These are phyloP conservation scores for Mycena rebaudengoi DNA, from an alignment of 768 basidiomycete genomes.

Conservation along the genomic window DNA sequence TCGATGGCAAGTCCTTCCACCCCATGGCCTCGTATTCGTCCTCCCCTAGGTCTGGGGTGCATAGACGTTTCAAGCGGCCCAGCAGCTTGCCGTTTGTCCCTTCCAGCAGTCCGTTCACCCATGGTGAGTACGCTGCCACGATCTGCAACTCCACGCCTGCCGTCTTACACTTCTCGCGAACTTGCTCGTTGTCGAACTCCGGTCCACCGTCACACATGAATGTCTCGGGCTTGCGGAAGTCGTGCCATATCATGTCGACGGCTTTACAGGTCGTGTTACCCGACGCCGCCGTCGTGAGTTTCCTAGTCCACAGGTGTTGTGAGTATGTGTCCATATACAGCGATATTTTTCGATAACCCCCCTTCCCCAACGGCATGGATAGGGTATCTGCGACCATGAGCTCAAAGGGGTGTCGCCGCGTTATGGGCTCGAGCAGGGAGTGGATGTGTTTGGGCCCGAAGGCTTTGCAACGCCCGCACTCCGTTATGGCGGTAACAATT, in stretches of 20 bases:
- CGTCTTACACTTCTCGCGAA: background rate
- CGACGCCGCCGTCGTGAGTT: background rate
- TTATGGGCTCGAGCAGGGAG: conserved; percentile 10
- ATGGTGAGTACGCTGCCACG: conserved; percentile 33
- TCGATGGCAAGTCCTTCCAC: conserved; percentile 18
- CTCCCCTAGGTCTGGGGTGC: conserved; percentile 31
- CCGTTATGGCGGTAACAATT: conserved; percentile 32
- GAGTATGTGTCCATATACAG: background rate
- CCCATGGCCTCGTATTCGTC: conserved; percentile 12
- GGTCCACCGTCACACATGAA: background rate
- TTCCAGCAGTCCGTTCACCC: conserved; percentile 42
- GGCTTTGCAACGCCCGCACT: conserved; percentile 29
- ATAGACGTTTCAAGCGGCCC: conserved; percentile 23
- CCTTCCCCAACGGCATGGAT: conserved; percentile 1
- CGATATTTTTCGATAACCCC: background rate
- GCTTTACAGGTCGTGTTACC: background rate
- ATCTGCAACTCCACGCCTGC: background rate
- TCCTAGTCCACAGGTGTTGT: background rate
- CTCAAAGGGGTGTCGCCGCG: conserved; percentile 7
- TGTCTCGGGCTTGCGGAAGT: background rate
- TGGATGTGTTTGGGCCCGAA: conserved; percentile 6
- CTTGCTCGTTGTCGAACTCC: conserved; percentile 8
- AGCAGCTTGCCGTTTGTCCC: conserved; percentile 34
- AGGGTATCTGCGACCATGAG: background rate
- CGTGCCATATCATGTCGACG: background rate